Evolutionary conservation across 805 yeast species (phyloP), one percentile per base, ranked within the genome.

Genomic region (Spathaspora passalidarum): DNA sequence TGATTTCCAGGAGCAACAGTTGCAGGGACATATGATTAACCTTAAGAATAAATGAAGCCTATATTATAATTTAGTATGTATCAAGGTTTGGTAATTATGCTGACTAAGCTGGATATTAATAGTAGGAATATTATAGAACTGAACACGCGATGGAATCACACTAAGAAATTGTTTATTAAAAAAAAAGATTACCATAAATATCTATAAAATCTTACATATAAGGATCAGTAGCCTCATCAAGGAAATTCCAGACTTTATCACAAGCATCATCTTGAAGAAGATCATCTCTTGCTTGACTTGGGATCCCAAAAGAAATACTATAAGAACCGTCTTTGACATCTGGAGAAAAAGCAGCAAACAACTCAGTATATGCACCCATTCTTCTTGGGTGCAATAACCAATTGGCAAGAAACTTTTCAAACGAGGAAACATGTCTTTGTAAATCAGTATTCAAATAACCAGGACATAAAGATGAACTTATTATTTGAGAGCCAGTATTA

Each of bases 361-460:
- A 74, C 55, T 50, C 78, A 11, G 79, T 55, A 44, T 68, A 64
- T 1, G 80, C 75, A 10, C 81, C 81, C 38, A 63, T 62, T 34
- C 53, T 51, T 4, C 63, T 41, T 7, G 56, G 56, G 38, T 57
- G 41, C 17, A 60, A 49, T 13, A 54, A 52, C 14, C 54, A 50
- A n/a, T 37, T 39, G 18, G 23, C 14, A 1, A 29, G 17, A 5
- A 22, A 13, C 16, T 21, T 17, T 49, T 42, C 14, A 43, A 19
- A 19, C 5, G 23, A 36, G 7, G 14, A 11, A 21, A 19, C 23
- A 43, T 11, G 54, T 46, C 75, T 64, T 34, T 54, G 54, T 22
- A 74, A 53, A 5, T 71, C 73, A 0, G 74, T 56, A 29, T 50
- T 46, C 38, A 74, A 55, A 17, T 54, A 43, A 0, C 79, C 80